Conservation (phyloP, 2,329 filamentous ascomycete species). For the Orbilia javanica region DNA sequence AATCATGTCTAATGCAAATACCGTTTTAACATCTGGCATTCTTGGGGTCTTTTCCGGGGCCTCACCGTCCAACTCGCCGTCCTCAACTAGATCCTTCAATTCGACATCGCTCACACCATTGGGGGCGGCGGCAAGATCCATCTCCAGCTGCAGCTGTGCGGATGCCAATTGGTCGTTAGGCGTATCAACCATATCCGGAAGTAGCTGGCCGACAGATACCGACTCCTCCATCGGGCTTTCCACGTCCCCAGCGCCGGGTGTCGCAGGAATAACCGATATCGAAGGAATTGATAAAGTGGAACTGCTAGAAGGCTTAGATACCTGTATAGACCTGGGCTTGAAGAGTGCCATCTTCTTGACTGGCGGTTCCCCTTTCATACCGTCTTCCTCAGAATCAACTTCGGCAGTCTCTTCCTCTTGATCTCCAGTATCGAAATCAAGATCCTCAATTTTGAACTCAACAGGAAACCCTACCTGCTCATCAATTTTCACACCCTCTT, state of each 20-base stretch:
- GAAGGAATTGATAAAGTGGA: conserved; percentile 13
- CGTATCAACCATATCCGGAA: background rate
- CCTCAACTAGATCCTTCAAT: background rate
- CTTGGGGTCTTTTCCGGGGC: background rate
- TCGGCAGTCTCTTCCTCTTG: background rate
- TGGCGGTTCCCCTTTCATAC: conserved; percentile 13
- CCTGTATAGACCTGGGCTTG: conserved; percentile 26
- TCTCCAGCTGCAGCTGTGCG: conserved; percentile 26
- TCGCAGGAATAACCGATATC: conserved; percentile 47
- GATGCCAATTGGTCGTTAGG: conserved; percentile 17
- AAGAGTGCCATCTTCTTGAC: conserved; percentile 46
- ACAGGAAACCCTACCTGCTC: conserved; percentile 16
- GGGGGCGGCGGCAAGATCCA: background rate
- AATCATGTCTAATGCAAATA: conserved; percentile 62
- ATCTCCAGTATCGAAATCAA: conserved; percentile 33
- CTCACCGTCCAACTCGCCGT: background rate
- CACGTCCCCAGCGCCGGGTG: conserved; percentile 3
- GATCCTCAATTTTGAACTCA: conserved; percentile 24
- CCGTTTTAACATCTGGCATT: conserved; percentile 59
- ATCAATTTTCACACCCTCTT: conserved; percentile 26
- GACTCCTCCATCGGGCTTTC: conserved; percentile 20
- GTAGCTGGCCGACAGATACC: background rate
- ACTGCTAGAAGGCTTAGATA: conserved; percentile 4
- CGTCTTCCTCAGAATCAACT: conserved; percentile 20
- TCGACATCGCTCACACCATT: background rate